Evolutionary conservation across 148 eudicot genomes (phyloP), one percentile per base, ranked within the genome.

Genomic region (Vaccinium corymbosum): DNA sequence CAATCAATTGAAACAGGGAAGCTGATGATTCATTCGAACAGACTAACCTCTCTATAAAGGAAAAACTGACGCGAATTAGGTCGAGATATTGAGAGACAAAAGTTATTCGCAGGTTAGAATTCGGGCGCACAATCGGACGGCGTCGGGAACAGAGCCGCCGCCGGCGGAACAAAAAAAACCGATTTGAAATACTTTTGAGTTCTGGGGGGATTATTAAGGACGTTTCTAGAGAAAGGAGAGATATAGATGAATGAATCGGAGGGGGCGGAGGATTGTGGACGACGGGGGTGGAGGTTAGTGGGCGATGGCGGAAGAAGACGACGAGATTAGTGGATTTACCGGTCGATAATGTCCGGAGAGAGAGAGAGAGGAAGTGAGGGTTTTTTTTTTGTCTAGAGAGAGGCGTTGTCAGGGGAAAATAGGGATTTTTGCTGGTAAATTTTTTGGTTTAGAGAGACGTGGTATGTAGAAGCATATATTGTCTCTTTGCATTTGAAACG

Each of bases 301-400:
- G 82, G 35, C 74, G 72, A 42, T 61, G 79, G 49, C 61, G 57
- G 79, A 81, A 27, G 66, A 46, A 73, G 25, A 51, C 83, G 90
- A 77, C 88, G 90, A 89, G 90, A 88, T 82, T 86, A 88, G 74
- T 87, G 86, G 90, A 89, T 89, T 84, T 76, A 86, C 85, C 81
- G 84, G 72, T 75, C 76, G 89, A 78, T 81, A 82, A 79, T 82
- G 88, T 78, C 57, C 82, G 71, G 82, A n/a, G 51, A n/a, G 52
- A 56, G 57, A 56, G 57, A 42, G 83, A 27, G 53, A 57, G 27
- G 35, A 66, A 68, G 73, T 68, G 73, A 68, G 73, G 73, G 73
- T 27, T 68, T 68, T n/a, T 64, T n/a, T 2, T 16, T 35, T 13
- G 62, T 32, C 27, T 64, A 84, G 82, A 76, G 83, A 64, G 84